These are phyloP conservation scores for Fusarium multiceps DNA, from an alignment of 2,329 filamentous ascomycete species.

Conservation along the genomic window DNA sequence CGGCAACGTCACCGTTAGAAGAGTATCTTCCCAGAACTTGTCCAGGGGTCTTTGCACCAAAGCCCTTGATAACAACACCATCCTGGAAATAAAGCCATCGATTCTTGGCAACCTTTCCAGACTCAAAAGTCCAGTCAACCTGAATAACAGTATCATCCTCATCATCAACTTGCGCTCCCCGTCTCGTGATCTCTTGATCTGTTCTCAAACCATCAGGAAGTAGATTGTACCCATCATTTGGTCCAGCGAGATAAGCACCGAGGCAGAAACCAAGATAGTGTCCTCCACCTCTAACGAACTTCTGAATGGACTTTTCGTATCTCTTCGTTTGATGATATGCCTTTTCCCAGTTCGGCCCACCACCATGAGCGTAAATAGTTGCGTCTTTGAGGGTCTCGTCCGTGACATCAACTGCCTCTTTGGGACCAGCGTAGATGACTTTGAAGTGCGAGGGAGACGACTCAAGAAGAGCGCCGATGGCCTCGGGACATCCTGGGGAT, in stretches of 20 bases:
- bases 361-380: not conserved
- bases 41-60: not conserved
- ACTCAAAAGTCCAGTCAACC: constrained; percentile 3
- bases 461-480: not conserved
- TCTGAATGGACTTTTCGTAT: not conserved
- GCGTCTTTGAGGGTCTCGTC: constrained; percentile 11
- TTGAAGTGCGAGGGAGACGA: constrained; percentile 1
- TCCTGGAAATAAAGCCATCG: constrained; percentile 20
- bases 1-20: not conserved
- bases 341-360: not conserved
- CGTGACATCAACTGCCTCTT: not conserved
- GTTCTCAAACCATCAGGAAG: constrained; percentile 2
- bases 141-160: not conserved
- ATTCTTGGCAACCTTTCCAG: not conserved
- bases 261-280: constrained; percentile 11
- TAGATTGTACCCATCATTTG: not conserved
- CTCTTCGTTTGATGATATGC: constrained; percentile 9
- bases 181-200: not conserved
- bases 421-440: constrained; percentile 3
- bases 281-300: not conserved
- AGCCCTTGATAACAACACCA: constrained; percentile 8
- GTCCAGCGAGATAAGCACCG: not conserved
- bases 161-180: not conserved
- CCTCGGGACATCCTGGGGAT: constrained; percentile 9
- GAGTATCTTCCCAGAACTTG: not conserved